phyloP scores from a whole-genome alignment of 1,284 basidiomycete species.

The Cystobasidiaceae sp. region DNA sequence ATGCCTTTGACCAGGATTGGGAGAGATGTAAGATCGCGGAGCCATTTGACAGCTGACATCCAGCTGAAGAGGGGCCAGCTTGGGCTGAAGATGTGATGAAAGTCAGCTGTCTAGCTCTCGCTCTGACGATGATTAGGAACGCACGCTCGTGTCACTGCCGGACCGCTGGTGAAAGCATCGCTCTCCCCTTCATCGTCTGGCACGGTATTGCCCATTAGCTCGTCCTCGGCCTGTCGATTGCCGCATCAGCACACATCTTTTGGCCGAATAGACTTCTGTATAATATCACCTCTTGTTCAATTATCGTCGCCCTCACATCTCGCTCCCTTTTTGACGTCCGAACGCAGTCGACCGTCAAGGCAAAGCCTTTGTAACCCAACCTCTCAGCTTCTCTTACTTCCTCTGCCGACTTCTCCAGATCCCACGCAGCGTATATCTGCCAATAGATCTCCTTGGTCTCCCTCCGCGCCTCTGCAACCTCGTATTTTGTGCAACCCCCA shows the following conservation, averaged over 20 bases:
- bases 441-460: background rate
- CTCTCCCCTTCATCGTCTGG: too few species aligned
- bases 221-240: too few species aligned
- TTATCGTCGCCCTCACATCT: background rate
- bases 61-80: background rate
- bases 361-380: background rate
- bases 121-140: too few species aligned
- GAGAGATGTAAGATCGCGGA: conserved; percentile 45
- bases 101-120: too few species aligned
- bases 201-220: too few species aligned
- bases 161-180: too few species aligned
- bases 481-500: background rate
- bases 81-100: too few species aligned
- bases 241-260: too few species aligned
- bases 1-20: conserved; percentile 52
- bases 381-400: background rate
- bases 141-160: too few species aligned
- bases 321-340: background rate
- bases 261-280: too few species aligned
- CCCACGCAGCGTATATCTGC: background rate
- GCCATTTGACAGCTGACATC: conserved; percentile 45
- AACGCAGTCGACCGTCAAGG: background rate
- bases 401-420: background rate
- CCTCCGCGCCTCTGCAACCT: background rate
- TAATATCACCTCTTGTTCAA: background rate